A percentile compares a stretch with the other conserved stretches of the same genome.
phyloP scores from a whole-genome alignment of 1,284 basidiomycete species.

The Moesziomyces antarcticus region DNA sequence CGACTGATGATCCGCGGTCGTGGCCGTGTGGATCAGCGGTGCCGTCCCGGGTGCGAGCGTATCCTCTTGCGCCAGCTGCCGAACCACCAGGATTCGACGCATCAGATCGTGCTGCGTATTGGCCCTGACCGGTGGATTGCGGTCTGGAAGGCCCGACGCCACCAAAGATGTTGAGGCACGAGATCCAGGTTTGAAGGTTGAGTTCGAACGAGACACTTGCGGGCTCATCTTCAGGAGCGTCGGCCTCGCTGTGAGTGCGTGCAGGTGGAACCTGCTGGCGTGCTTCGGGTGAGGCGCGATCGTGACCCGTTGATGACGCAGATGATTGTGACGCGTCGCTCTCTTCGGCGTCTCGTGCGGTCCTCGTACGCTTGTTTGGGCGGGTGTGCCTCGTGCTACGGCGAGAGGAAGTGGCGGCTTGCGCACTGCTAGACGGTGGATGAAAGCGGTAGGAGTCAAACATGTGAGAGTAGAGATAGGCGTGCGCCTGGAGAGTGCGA shows the following conservation, averaged over 20 bases:
- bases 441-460: conserved; percentile 81
- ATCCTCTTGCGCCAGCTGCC: conserved; percentile 5
- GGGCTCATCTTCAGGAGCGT: conserved; percentile 59
- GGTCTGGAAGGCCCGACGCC: conserved; percentile 72
- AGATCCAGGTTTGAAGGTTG: conserved; percentile 81
- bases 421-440: conserved; percentile 56
- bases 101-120: conserved; percentile 11
- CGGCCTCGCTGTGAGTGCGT: not conserved
- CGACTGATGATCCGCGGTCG: conserved; percentile 21
- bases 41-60: conserved; percentile 25
- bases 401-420: not conserved
- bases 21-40: conserved; percentile 21
- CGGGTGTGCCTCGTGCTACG: not conserved
- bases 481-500: conserved; percentile 80
- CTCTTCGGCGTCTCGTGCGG: not conserved
- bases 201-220: conserved; percentile 76
- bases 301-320: conserved; percentile 9
- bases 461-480: conserved; percentile 82
- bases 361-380: conserved; percentile 16
- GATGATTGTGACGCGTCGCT: not conserved
- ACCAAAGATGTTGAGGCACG: conserved; percentile 91
- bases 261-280: not conserved
- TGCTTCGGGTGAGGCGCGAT: not conserved
- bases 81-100: not conserved
- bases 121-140: not conserved